Evolutionary conservation across 192 early-diverging fungal genomes (phyloP).

Genomic region (Backusella westeae): DNA sequence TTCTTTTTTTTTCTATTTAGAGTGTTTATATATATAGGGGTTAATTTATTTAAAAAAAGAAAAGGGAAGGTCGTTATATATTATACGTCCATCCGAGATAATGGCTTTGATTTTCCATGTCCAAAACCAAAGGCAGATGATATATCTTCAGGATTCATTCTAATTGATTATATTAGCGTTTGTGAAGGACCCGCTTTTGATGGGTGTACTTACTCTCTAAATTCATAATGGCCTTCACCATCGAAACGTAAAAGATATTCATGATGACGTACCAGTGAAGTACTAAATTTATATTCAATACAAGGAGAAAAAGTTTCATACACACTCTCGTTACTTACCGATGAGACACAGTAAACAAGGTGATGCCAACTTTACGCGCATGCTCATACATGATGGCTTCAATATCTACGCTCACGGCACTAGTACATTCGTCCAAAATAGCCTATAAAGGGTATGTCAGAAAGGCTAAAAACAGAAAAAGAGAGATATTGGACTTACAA

Average conservation of each 20-base stretch:
- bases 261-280: conserved; percentile 47
- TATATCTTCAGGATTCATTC: conserved; percentile 44
- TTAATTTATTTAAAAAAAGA: not conserved
- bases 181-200: not conserved
- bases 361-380: conserved; percentile 54
- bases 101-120: conserved; percentile 48
- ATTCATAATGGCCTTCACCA: conserved; percentile 62
- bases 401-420: conserved; percentile 76
- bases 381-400: conserved; percentile 74
- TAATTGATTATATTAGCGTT: not conserved
- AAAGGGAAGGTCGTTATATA: not conserved
- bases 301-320: not conserved
- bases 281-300: conserved; percentile 5
- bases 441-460: conserved; percentile 26
- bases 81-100: conserved; percentile 17
- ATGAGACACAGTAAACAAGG: conserved; percentile 63
- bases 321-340: conserved; percentile 18
- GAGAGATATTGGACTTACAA: conserved; percentile 46
- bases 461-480: not conserved
- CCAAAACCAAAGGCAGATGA: conserved; percentile 49
- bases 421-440: conserved; percentile 78
- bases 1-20: not conserved
- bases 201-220: conserved; percentile 41
- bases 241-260: conserved; percentile 61
- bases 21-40: not conserved